A percentile compares a stretch with the other conserved stretches of the same genome.
Evolutionary conservation across 805 yeast species (phyloP).

Genomic region (Metschnikowia peoriensis): DNA sequence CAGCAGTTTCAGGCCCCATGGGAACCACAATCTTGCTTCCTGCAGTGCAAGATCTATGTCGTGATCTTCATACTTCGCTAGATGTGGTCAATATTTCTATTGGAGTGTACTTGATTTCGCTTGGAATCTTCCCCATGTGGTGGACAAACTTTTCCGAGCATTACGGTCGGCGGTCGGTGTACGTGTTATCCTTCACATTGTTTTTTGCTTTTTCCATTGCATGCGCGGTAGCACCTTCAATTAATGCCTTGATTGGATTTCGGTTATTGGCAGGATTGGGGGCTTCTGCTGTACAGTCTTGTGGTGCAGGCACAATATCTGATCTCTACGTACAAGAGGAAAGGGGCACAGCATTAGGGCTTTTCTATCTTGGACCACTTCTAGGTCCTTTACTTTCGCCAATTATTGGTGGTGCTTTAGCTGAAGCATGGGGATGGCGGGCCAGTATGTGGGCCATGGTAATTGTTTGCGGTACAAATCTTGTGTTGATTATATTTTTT

Average conservation of each 20-base stretch:
- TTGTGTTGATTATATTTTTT: conserved; percentile 48
- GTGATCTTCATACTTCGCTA: conserved; percentile 53
- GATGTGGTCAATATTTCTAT: conserved; percentile 72
- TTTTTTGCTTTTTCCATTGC: conserved; percentile 71
- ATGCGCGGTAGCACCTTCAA: conserved; percentile 60
- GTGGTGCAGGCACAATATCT: conserved; percentile 86
- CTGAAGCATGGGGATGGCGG: conserved; percentile 78
- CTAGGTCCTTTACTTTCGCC: conserved; percentile 81
- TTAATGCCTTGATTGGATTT: conserved; percentile 62
- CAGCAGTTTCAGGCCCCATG: conserved; percentile 84
- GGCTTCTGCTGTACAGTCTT: conserved; percentile 75
- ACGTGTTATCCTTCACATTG: conserved; percentile 62
- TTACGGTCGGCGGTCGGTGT: conserved; percentile 72
- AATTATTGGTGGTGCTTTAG: conserved; percentile 71
- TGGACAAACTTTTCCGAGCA: conserved; percentile 81
- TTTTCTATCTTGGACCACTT: conserved; percentile 76
- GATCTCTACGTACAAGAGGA: conserved; percentile 66
- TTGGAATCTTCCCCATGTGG: conserved; percentile 85
- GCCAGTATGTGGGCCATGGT: conserved; percentile 86
- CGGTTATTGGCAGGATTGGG: conserved; percentile 78
- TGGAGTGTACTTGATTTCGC: conserved; percentile 69
- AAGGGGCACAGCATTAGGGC: conserved; percentile 78
- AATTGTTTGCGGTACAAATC: conserved; percentile 58
- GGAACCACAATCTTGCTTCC: conserved; percentile 84
- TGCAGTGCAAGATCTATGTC: conserved; percentile 60